Conservation (phyloP, 306 rosid species). For the Glycyrrhiza uralensis region DNA sequence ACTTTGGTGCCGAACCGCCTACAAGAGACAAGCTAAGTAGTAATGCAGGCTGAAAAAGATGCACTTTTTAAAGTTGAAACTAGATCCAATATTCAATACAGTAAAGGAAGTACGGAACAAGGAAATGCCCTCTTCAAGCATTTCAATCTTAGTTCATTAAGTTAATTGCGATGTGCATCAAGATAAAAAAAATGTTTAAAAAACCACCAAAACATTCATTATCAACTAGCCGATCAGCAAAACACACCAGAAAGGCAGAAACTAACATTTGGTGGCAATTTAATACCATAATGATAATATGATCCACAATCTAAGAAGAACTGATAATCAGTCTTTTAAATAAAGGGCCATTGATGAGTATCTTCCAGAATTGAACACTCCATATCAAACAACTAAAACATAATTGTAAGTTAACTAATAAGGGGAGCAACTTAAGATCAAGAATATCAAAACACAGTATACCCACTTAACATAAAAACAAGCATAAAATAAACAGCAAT, state of each 20-base stretch:
- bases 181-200: neutral
- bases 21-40: conserved; percentile 30
- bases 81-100: conserved; percentile 6
- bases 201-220: neutral
- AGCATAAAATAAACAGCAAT: neutral
- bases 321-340: conserved; percentile 12
- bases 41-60: conserved; percentile 21
- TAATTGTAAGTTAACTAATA: too few species aligned
- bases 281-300: conserved; percentile 4
- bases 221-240: conserved; percentile 6
- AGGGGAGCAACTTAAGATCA: too few species aligned
- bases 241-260: conserved; percentile 9
- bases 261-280: conserved; percentile 4
- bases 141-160: neutral
- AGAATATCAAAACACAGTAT: conserved; percentile 19
- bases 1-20: conserved; percentile 93
- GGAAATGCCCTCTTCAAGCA: neutral
- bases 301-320: conserved; percentile 2
- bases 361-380: conserved; percentile 8
- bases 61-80: conserved; percentile 16
- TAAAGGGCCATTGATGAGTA: neutral
- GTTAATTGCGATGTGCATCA: neutral
- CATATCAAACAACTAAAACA: conserved; percentile 1
- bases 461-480: neutral
- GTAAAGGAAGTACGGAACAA: neutral